Conservation (phyloP, 495 filamentous ascomycete species). For the Immersiella caudata region DNA sequence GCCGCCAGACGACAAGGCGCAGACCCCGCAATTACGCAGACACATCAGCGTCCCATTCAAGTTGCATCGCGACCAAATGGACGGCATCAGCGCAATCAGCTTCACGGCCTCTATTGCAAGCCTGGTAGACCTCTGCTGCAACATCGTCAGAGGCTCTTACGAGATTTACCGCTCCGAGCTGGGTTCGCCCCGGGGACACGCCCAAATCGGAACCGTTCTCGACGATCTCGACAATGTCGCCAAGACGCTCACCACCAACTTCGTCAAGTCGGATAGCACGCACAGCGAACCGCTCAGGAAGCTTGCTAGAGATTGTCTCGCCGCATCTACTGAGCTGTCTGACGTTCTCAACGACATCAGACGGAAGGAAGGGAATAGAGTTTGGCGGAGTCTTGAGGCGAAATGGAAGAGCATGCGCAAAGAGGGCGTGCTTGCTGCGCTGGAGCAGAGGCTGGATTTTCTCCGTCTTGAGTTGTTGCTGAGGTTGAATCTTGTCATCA, state of each 20-base stretch:
- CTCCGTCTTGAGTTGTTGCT: background rate
- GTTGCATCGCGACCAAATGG: too few relatives aligned
- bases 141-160: constrained; percentile 23
- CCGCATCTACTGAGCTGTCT: background rate
- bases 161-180: constrained; percentile 23
- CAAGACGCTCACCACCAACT: too few relatives aligned
- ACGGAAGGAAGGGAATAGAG: constrained; percentile 5
- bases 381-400: constrained; percentile 1
- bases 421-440: background rate
- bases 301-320: background rate
- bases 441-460: constrained; percentile 1
- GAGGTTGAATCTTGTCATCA: background rate
- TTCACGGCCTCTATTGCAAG: constrained; percentile 27
- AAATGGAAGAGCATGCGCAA: constrained; percentile 6
- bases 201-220: too few relatives aligned
- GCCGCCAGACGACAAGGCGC: too few relatives aligned
- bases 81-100: too few relatives aligned
- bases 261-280: too few relatives aligned
- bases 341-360: background rate
- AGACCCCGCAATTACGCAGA: too few relatives aligned
- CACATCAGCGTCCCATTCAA: too few relatives aligned
- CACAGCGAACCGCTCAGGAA: too few relatives aligned
- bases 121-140: constrained; percentile 30
- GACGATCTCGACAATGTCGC: too few relatives aligned
- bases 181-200: too few relatives aligned